Percentiles rank a stretch among this genome's conserved stretches.
Conservation (phyloP, 345 rosid genomes). For the Populus euphratica region DNA sequence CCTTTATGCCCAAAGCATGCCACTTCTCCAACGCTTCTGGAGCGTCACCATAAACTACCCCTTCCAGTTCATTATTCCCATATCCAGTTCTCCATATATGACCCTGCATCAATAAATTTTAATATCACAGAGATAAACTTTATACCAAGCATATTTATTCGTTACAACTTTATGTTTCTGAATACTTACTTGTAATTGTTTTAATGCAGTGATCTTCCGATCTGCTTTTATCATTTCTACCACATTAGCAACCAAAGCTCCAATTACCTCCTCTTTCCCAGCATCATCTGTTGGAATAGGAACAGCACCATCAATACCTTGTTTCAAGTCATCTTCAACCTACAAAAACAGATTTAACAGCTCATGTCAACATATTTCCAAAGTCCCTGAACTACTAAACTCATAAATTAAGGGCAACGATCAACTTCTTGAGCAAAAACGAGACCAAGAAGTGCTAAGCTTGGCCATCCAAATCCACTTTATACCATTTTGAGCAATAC, state of each 20-base stretch:
- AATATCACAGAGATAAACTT: slow-evolving; percentile 4
- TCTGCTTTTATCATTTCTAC: slow-evolving; percentile 93
- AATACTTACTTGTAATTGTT: slow-evolving; percentile 77
- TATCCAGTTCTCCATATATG: slow-evolving; percentile 97
- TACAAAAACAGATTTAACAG: slow-evolving; percentile 24
- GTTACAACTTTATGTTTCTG: neutral
- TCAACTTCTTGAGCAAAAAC: neutral
- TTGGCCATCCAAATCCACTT: neutral
- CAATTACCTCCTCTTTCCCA: slow-evolving; percentile 76
- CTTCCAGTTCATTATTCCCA: slow-evolving; percentile 63
- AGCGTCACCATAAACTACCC: slow-evolving; percentile 80
- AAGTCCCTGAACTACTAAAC: neutral
- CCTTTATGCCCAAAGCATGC: slow-evolving; percentile 83
- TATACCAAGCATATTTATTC: neutral
- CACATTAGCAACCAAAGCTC: slow-evolving; percentile 79
- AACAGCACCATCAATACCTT: slow-evolving; percentile 64
- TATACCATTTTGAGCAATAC: neutral
- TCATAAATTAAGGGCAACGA: neutral
- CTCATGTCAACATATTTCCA: neutral
- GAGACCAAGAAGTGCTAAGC: neutral
- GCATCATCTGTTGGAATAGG: slow-evolving; percentile 65
- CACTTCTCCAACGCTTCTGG: slow-evolving; percentile 81
- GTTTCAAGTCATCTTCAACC: slow-evolving; percentile 72
- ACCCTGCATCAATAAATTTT: slow-evolving; percentile 49
- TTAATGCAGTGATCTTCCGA: slow-evolving; percentile 88